Evolutionary conservation across 192 early-diverging fungal species (phyloP).

Genomic region (Podila epigama): DNA sequence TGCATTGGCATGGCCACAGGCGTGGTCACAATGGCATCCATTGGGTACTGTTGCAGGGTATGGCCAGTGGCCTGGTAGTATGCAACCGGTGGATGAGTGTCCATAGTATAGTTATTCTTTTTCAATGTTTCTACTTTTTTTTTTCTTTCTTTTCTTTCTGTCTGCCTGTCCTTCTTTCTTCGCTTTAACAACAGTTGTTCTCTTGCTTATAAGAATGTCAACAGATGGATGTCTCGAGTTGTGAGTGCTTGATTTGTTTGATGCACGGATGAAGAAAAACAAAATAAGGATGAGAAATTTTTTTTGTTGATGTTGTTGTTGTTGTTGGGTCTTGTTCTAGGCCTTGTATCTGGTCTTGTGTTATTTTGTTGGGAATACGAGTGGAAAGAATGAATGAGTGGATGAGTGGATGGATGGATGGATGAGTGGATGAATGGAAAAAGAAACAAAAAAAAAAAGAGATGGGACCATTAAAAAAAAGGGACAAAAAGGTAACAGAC

Average conservation of each 20-base stretch:
- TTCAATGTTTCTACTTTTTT: too few species aligned
- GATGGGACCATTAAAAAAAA: not conserved
- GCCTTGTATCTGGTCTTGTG: not conserved
- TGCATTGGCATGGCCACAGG: not conserved
- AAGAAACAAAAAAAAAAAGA: not conserved
- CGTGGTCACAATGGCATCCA: not conserved
- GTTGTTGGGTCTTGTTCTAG: too few species aligned
- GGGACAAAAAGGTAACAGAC: too few species aligned
- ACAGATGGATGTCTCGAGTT: too few species aligned
- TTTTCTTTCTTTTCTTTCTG: too few species aligned
- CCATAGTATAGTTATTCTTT: not conserved
- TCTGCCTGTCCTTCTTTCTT: too few species aligned
- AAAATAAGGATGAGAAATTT: not conserved
- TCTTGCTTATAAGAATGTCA: too few species aligned
- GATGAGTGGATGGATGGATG: not conserved
- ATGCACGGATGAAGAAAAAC: not conserved
- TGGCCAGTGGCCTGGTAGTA: slow-evolving; percentile 1
- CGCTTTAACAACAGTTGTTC: too few species aligned
- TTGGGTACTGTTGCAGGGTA: not conserved
- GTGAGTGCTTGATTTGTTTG: not conserved
- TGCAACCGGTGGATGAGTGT: not conserved
- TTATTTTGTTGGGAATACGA: not conserved
- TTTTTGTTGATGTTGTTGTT: not conserved
- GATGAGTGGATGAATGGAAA: not conserved
- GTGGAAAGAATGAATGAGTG: not conserved